These are phyloP conservation scores for Xerocomus minutiporus DNA, from an alignment of 1,284 basidiomycete species.

Conservation along the genomic window DNA sequence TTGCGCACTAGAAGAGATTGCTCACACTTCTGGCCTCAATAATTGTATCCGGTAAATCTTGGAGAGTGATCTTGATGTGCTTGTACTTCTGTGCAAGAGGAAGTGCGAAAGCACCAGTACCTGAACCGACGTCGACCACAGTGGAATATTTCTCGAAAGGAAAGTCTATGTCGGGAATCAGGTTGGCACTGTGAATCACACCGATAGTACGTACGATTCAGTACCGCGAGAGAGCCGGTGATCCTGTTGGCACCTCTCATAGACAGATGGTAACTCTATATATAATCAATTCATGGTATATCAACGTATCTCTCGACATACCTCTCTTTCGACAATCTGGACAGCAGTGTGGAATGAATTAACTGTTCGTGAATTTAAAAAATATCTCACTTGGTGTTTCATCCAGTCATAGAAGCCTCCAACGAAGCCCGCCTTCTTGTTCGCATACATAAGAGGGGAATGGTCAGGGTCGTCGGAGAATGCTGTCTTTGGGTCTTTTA, in stretches of 20 bases:
- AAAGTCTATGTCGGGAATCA: conserved; percentile 15
- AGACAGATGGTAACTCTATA: conserved; percentile 21
- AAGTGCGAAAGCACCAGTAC: conserved; percentile 30
- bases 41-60: conserved; percentile 28
- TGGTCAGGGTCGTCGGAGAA: conserved; percentile 24
- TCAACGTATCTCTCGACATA: conserved; percentile 1
- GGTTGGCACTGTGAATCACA: neutral
- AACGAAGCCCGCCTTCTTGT: conserved; percentile 18
- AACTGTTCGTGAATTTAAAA: neutral
- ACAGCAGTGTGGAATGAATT: neutral
- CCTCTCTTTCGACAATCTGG: conserved; percentile 19
- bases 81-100: conserved; percentile 25
- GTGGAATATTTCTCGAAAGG: conserved; percentile 26
- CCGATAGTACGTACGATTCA: conserved; percentile 17
- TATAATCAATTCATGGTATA: neutral
- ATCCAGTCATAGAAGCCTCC: conserved; percentile 31
- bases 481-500: conserved; percentile 23
- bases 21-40: conserved; percentile 22
- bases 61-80: conserved; percentile 29
- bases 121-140: conserved; percentile 33
- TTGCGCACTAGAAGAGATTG: neutral
- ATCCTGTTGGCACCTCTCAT: conserved; percentile 26
- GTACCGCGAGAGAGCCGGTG: conserved; percentile 27
- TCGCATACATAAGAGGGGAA: conserved; percentile 20
- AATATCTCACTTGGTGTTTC: conserved; percentile 18